Evolutionary conservation across 2,329 filamentous ascomycete genomes (phyloP).

Genomic region (Penicillium expansum): DNA sequence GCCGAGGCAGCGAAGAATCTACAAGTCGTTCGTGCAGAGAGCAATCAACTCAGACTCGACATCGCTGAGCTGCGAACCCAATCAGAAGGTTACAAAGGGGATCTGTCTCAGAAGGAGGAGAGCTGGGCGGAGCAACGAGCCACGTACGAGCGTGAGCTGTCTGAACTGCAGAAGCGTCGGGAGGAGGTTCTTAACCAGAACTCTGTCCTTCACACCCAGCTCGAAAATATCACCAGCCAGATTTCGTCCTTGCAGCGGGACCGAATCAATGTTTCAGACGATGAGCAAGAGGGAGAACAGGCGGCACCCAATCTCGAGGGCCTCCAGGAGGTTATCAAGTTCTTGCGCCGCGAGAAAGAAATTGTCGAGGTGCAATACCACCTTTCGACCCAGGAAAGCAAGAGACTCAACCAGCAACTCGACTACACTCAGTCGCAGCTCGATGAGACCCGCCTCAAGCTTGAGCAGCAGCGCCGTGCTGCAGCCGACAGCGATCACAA

Average conservation of each 20-base stretch:
- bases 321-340: conserved; percentile 85
- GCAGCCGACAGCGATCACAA: conserved; percentile 70
- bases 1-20: conserved; percentile 88
- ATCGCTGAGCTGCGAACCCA: conserved; percentile 72
- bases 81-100: conserved; percentile 78
- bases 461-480: conserved; percentile 81
- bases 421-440: conserved; percentile 84
- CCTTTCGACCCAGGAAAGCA: conserved; percentile 80
- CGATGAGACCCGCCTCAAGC: conserved; percentile 81
- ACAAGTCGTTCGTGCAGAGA: conserved; percentile 73
- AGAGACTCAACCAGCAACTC: conserved; percentile 84
- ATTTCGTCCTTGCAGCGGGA: conserved; percentile 76
- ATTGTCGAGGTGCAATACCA: conserved; percentile 97
- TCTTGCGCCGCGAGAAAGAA: conserved; percentile 91
- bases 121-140: conserved; percentile 84
- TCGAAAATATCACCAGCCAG: conserved; percentile 78
- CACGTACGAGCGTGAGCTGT: conserved; percentile 78
- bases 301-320: conserved; percentile 64
- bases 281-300: conserved; percentile 46
- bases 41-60: conserved; percentile 78
- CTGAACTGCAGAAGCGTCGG: conserved; percentile 72
- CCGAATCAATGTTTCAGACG: conserved; percentile 54
- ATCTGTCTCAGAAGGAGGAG: conserved; percentile 74
- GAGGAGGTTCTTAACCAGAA: conserved; percentile 89
- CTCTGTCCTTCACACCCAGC: conserved; percentile 81